A percentile compares a stretch with the other conserved stretches of the same genome.
phyloP scores from a whole-genome alignment of 345 rosid species.

The Arabis alpina region DNA sequence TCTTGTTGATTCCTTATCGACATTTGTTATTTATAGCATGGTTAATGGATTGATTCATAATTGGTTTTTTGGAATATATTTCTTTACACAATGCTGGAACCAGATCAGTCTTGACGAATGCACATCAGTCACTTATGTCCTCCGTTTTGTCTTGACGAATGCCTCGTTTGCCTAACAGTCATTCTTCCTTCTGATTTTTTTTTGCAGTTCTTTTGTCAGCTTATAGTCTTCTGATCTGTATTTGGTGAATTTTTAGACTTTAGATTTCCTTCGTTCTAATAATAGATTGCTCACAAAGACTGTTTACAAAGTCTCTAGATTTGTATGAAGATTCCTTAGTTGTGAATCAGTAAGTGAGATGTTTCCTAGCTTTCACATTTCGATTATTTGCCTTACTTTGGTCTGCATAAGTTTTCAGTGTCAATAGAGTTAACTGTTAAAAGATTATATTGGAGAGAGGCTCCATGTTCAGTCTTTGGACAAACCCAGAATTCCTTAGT shows the following conservation, averaged over 20 bases:
- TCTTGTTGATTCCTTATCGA: conserved; percentile 42
- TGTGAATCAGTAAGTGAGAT: conserved; percentile 4
- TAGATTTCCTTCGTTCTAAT: background rate
- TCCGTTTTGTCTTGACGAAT: background rate
- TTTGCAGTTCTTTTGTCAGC: conserved; percentile 15
- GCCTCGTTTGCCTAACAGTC: background rate
- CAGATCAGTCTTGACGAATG: conserved; percentile 18
- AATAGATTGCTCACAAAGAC: background rate
- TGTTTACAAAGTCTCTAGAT: background rate
- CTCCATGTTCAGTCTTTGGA: conserved; percentile 1
- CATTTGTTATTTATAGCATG: conserved; percentile 34
- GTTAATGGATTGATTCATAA: conserved; percentile 33
- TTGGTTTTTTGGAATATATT: conserved; percentile 19
- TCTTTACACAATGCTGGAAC: conserved; percentile 15
- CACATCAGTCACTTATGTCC: conserved; percentile 1
- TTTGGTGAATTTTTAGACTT: background rate
- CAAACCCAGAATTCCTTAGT: background rate
- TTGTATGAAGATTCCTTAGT: background rate
- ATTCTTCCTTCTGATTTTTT: conserved; percentile 4
- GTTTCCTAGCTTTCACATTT: conserved; percentile 12
- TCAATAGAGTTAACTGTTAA: background rate
- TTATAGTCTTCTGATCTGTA: conserved; percentile 1
- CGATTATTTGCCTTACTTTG: background rate
- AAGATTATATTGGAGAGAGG: background rate
- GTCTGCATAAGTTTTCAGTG: background rate